phyloP scores from a whole-genome alignment of 2,329 filamentous ascomycete genomes.

The Gnomoniopsis smithogilvyi region DNA sequence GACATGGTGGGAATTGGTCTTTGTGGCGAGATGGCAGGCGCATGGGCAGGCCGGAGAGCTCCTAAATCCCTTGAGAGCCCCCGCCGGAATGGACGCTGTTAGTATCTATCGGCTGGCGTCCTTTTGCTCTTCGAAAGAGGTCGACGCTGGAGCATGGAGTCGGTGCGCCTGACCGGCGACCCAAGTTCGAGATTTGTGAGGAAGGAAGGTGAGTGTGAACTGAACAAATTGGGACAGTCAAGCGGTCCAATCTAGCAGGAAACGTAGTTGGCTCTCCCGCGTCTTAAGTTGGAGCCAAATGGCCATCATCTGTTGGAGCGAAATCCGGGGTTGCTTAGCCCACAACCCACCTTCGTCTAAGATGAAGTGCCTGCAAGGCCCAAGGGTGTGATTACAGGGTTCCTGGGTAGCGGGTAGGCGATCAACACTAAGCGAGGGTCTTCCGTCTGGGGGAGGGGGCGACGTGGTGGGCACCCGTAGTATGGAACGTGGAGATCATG shows the following conservation, averaged over 20 bases:
- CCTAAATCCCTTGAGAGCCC: not conserved
- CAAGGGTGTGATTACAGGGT: slow-evolving; percentile 3
- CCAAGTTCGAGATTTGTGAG: not conserved
- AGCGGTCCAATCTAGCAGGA: slow-evolving; percentile 5
- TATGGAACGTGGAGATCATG: too few relatives aligned
- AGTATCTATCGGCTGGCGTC: not conserved
- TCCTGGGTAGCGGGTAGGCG: not conserved
- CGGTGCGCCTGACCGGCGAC: slow-evolving; percentile 6
- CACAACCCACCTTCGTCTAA: slow-evolving; percentile 6
- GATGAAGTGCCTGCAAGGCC: slow-evolving; percentile 3
- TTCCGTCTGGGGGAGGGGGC: not conserved
- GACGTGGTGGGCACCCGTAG: too few relatives aligned
- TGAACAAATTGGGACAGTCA: not conserved
- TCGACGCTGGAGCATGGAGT: not conserved
- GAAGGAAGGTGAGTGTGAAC: not conserved
- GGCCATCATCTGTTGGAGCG: slow-evolving; percentile 12
- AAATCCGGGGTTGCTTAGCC: slow-evolving; percentile 17
- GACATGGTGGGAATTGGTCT: slow-evolving; percentile 38
- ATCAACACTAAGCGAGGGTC: not conserved
- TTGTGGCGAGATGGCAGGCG: slow-evolving; percentile 23
- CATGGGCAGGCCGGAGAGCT: slow-evolving; percentile 20
- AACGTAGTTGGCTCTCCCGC: slow-evolving; percentile 3
- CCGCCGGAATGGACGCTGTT: too few relatives aligned
- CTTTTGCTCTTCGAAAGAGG: not conserved
- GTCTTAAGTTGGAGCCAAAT: slow-evolving; percentile 16